Evolutionary conservation across 257 asterid species (phyloP).

Genomic region (Solanum etuberosum): DNA sequence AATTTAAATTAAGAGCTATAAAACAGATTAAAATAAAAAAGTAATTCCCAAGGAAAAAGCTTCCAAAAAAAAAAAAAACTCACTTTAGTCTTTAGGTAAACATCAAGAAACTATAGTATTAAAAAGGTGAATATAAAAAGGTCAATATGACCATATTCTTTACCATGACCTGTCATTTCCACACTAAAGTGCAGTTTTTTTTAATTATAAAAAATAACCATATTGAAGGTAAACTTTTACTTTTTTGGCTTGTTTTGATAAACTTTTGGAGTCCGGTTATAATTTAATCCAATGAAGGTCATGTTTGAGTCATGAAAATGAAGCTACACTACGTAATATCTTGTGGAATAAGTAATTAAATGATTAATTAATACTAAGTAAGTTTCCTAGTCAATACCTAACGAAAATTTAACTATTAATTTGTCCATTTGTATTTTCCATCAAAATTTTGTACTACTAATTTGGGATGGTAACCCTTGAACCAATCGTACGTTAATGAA

Average conservation of each 20-base stretch:
- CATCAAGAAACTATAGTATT: background rate
- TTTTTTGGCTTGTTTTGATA: background rate
- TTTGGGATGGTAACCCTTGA: background rate
- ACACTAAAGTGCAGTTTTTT: background rate
- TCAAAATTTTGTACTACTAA: background rate
- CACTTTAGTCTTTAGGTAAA: background rate
- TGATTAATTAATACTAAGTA: background rate
- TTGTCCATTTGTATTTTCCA: background rate
- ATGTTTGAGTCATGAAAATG: background rate
- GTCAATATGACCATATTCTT: background rate
- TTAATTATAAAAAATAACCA: background rate
- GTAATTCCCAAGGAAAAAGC: background rate
- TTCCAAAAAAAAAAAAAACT: background rate
- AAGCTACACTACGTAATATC: background rate
- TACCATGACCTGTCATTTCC: background rate
- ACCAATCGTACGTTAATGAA: background rate
- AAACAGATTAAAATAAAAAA: background rate
- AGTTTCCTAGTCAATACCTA: background rate
- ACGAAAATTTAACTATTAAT: background rate
- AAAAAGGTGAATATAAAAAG: background rate
- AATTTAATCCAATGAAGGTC: background rate
- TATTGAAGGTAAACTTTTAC: background rate
- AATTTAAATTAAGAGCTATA: background rate
- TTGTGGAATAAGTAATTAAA: background rate
- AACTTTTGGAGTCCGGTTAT: background rate